Conservation (phyloP, 805 yeast genomes). For the Ogataea dorogensis region DNA sequence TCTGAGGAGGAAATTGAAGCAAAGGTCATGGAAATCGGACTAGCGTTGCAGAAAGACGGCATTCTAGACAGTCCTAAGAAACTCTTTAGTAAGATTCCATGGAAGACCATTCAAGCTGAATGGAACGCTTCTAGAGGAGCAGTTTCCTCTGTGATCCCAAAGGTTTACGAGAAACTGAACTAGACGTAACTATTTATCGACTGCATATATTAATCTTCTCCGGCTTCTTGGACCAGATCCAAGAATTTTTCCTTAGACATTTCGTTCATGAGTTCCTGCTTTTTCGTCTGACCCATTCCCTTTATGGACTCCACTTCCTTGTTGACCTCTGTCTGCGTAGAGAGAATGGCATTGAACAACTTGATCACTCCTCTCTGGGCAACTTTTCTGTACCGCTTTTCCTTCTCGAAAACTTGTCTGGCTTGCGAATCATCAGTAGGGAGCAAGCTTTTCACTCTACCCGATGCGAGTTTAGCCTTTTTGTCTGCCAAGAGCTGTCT, state of each 20-base stretch:
- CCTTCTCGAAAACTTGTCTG: constrained; percentile 45
- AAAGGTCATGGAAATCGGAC: constrained; percentile 32
- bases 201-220: constrained; percentile 33
- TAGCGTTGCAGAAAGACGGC: constrained; percentile 26
- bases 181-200: constrained; percentile 5
- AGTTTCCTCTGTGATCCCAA: constrained; percentile 30
- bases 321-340: constrained; percentile 79
- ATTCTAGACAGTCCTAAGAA: constrained; percentile 25
- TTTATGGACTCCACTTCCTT: constrained; percentile 67
- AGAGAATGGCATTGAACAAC: constrained; percentile 47
- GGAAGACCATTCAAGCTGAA: constrained; percentile 33
- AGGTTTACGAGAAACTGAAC: constrained; percentile 24
- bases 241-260: constrained; percentile 86
- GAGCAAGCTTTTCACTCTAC: constrained; percentile 64
- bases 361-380: constrained; percentile 42
- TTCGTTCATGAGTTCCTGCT: constrained; percentile 65
- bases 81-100: constrained; percentile 35
- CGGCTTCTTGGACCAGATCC: constrained; percentile 82
- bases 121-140: constrained; percentile 37
- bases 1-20: constrained; percentile 34
- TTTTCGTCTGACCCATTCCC: constrained; percentile 43
- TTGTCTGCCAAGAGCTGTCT: constrained; percentile 68
- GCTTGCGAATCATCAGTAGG: constrained; percentile 61
- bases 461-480: constrained; percentile 61
- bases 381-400: constrained; percentile 64